These are phyloP conservation scores for Penicillium sp. DNA, from an alignment of 2,329 filamentous ascomycete genomes.

Conservation along the genomic window DNA sequence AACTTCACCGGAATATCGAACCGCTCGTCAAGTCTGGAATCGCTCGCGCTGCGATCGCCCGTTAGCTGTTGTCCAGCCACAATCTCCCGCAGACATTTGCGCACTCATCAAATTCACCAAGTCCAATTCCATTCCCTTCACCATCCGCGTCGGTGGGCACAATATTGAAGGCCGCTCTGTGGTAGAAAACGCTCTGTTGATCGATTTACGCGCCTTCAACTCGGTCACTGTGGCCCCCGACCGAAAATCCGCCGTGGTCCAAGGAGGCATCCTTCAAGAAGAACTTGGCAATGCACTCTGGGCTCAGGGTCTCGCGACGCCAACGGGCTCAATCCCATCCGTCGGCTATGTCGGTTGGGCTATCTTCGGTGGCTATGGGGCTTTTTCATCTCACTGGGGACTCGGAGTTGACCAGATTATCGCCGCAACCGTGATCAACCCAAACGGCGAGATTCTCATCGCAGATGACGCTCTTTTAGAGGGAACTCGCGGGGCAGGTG, in stretches of 20 bases:
- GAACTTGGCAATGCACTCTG: conserved; percentile 8
- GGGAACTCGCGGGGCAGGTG: conserved; percentile 17
- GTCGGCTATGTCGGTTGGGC: conserved; percentile 38
- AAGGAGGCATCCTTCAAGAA: conserved; percentile 11
- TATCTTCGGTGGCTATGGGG: conserved; percentile 35
- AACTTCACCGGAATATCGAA: conserved; percentile 4
- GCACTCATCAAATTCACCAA: conserved; percentile 9
- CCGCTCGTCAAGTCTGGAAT: conserved; percentile 4
- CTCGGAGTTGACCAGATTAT: conserved; percentile 39
- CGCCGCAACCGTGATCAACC: conserved; percentile 14
- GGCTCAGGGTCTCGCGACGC: conserved; percentile 8
- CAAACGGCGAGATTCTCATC: conserved; percentile 8
- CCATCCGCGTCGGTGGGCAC: conserved; percentile 17
- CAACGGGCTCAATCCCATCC: conserved; percentile 8
- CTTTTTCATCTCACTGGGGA: conserved; percentile 25
- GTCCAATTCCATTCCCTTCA: conserved; percentile 7
- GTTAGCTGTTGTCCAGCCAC: conserved; percentile 9
- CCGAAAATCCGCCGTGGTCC: conserved; percentile 7
- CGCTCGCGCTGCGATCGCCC: conserved; percentile 6
- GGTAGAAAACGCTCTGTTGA: conserved; percentile 5
- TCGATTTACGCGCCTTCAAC: conserved; percentile 14
- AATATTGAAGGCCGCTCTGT: conserved; percentile 13
- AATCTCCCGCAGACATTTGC: conserved; percentile 6
- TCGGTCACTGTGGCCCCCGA: conserved; percentile 7
- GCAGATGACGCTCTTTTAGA: conserved; percentile 12